Base-by-base conservation (phyloP, 352 stramenopile species). In the Elongisporangium prolatum region DNA sequence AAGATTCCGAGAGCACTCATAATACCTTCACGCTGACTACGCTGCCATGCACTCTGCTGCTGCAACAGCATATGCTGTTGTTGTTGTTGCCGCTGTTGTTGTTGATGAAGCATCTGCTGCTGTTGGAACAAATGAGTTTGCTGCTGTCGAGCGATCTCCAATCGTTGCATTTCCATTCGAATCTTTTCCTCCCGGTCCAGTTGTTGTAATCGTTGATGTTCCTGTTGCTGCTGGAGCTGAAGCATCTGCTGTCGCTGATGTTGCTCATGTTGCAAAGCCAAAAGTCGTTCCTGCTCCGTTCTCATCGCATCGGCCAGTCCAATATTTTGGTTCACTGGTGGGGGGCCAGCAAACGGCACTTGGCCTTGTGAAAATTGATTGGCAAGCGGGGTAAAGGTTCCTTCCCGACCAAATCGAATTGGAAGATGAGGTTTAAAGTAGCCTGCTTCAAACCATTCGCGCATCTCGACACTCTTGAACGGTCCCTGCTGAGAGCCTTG, bases 341-440 rank as follows among this genome's bases (percentile, higher is more conserved):
- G 74, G 10, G 64, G 65, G 0, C 63, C 56, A 13, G 78, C 74
- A 57, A 95, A 95, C 16, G 85, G 80, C 28, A 91, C 64, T 60
- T 93, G 65, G 1, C 84, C 80, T 14, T 84, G 79, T 6, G 75
- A 57, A 51, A 95, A 95, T 28, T 93, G 81, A 58, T 74, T 93
- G 8, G 81, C 85, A 11, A 95, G 63, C 17, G 84, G 69, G n/a
- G 76, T 80, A 61, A 95, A 95, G 8, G 64, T 65, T 1, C 82
- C 80, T 56, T 93, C 77, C n/a, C 61, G 72, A 2, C 85, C 82
- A 58, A 92, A 95, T 34, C 78, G 81, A 63, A 95, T 93, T 14
- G 86, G 86, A n/a, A 95, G 60, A 56, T 93, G 84, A 11, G 86
- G 86, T 58, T 95, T 95, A 21, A 95, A 95, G 71, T 95, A 95